Percentiles rank a stretch among this genome's conserved stretches.
phyloP scores from a whole-genome alignment of 1,284 basidiomycete species.

The Mycena sp. region DNA sequence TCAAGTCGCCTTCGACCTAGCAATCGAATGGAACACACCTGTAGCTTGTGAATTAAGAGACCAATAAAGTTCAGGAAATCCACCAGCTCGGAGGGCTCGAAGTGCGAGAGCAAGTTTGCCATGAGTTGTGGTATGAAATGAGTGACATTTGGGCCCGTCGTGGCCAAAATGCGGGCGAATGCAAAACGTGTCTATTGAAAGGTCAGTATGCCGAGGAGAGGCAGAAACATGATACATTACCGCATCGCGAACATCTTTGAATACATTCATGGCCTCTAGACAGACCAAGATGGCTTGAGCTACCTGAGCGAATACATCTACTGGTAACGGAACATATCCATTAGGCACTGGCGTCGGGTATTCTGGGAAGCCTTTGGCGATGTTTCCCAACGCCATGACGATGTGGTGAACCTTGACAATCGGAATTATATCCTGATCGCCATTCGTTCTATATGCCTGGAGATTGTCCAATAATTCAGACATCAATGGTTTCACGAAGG shows the following conservation, averaged over 20 bases:
- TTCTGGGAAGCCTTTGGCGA: conserved; percentile 97
- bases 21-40: conserved; percentile 61
- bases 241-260: conserved; percentile 92
- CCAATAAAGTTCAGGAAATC: conserved; percentile 97
- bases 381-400: conserved; percentile 94
- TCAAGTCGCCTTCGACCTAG: not conserved
- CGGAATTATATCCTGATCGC: conserved; percentile 70
- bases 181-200: conserved; percentile 87
- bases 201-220: not conserved
- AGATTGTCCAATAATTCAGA: conserved; percentile 79
- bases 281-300: conserved; percentile 92
- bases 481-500: conserved; percentile 85
- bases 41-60: conserved; percentile 91
- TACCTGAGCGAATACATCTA: conserved; percentile 87
- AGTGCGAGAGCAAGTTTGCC: conserved; percentile 88
- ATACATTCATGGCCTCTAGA: conserved; percentile 88
- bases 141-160: conserved; percentile 86
- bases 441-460: conserved; percentile 63
- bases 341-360: conserved; percentile 75
- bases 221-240: conserved; percentile 57
- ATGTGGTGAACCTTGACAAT: conserved; percentile 95
- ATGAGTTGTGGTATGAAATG: conserved; percentile 89
- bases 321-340: conserved; percentile 76
- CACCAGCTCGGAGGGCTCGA: conserved; percentile 91
- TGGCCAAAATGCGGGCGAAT: conserved; percentile 93